These are phyloP conservation scores for Acacia melanoxylon DNA, from an alignment of 306 rosid genomes.

Conservation along the genomic window DNA sequence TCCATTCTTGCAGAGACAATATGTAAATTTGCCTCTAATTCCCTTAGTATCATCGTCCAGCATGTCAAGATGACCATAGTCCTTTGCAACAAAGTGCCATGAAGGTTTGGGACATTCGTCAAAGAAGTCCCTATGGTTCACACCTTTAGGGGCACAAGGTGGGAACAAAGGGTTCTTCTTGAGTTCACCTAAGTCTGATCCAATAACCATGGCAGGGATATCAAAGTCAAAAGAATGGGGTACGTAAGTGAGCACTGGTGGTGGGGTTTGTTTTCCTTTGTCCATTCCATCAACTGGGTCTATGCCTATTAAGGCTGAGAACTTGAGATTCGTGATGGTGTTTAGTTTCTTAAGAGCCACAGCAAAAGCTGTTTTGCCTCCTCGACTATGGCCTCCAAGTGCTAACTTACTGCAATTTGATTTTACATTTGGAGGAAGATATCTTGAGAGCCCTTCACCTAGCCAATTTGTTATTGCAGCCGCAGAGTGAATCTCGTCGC, in stretches of 20 bases:
- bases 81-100: slow-evolving; percentile 66
- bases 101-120: slow-evolving; percentile 62
- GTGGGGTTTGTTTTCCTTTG: slow-evolving; percentile 77
- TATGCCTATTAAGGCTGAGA: slow-evolving; percentile 76
- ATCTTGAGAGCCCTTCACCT: slow-evolving; percentile 47
- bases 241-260: slow-evolving; percentile 70
- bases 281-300: slow-evolving; percentile 93
- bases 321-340: slow-evolving; percentile 41
- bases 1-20: slow-evolving; percentile 74
- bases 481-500: slow-evolving; percentile 56
- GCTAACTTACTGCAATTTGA: slow-evolving; percentile 61
- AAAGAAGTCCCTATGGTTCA: slow-evolving; percentile 75
- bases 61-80: slow-evolving; percentile 80
- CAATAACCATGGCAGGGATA: slow-evolving; percentile 66
- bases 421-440: slow-evolving; percentile 53
- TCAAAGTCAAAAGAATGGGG: slow-evolving; percentile 66
- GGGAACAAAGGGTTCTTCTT: slow-evolving; percentile 61
- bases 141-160: slow-evolving; percentile 81
- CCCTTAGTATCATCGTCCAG: slow-evolving; percentile 80
- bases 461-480: slow-evolving; percentile 76
- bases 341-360: slow-evolving; percentile 53
- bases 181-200: slow-evolving; percentile 70
- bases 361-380: slow-evolving; percentile 86
- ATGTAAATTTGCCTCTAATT: slow-evolving; percentile 52
- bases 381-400: slow-evolving; percentile 81